These are phyloP conservation scores for Penicillium thymicola DNA, from an alignment of 2,329 filamentous ascomycete species.

Conservation along the genomic window DNA sequence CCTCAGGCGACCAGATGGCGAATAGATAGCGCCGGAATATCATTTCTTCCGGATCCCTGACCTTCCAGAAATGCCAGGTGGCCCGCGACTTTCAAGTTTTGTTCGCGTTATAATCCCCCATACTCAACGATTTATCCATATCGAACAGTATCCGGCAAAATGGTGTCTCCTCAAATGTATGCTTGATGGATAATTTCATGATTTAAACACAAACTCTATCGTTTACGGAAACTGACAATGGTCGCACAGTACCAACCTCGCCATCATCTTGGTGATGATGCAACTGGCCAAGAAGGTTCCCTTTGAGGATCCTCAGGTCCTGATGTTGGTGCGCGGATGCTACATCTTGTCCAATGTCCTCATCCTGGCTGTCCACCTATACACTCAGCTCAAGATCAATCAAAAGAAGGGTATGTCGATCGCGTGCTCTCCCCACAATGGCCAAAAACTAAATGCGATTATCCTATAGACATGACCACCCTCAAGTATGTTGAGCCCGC, in stretches of 20 bases:
- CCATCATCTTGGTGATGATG: conserved; percentile 97
- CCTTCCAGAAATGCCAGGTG: conserved; percentile 21
- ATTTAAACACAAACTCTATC: background rate
- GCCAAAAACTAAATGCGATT: conserved; percentile 1
- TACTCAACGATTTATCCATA: conserved; percentile 11
- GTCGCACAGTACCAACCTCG: conserved; percentile 72
- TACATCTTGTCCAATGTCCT: conserved; percentile 74
- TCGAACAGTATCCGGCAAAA: conserved; percentile 43
- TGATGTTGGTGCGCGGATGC: conserved; percentile 61
- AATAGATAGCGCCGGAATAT: background rate
- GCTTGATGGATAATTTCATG: conserved; percentile 24
- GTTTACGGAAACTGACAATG: conserved; percentile 8
- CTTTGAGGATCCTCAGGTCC: conserved; percentile 79
- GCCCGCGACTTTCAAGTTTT: conserved; percentile 13
- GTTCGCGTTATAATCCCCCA: conserved; percentile 8
- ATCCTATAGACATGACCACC: conserved; percentile 76
- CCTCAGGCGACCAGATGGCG: background rate
- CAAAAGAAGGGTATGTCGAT: conserved; percentile 83
- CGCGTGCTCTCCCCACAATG: background rate
- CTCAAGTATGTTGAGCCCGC: conserved; percentile 98
- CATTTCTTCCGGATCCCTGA: conserved; percentile 13
- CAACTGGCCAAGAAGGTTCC: conserved; percentile 94
- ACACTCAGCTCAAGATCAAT: conserved; percentile 80
- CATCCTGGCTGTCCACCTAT: conserved; percentile 81
- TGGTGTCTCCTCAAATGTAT: conserved; percentile 67